Percentiles rank a stretch among this genome's conserved stretches.
Conservation (phyloP, 352 stramenopile species). For the Elongisporangium senticosum region DNA sequence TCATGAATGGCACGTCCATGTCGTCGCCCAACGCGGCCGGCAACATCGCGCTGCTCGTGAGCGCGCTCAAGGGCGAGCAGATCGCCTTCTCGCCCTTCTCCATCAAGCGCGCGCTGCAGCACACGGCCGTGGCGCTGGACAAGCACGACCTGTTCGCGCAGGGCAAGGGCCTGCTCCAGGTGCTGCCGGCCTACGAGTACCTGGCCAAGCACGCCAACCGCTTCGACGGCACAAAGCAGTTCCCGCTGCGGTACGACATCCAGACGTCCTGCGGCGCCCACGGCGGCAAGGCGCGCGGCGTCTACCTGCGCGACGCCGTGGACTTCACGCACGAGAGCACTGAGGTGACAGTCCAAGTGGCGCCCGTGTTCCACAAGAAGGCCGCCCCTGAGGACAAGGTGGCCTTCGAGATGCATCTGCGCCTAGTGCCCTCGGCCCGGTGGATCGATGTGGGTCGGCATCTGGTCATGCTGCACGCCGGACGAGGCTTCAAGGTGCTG, state of each 20-base stretch:
- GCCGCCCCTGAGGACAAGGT: constrained; percentile 76
- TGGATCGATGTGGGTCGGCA: constrained; percentile 87
- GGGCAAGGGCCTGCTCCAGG: constrained; percentile 77
- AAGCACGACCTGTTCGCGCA: constrained; percentile 73
- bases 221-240: constrained; percentile 61
- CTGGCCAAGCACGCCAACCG: constrained; percentile 34
- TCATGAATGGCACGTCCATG: constrained; percentile 98
- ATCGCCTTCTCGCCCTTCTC: constrained; percentile 85
- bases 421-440: constrained; percentile 66
- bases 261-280: constrained; percentile 34
- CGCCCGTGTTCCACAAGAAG: constrained; percentile 86
- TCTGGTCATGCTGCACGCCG: constrained; percentile 84
- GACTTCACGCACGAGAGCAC: constrained; percentile 76
- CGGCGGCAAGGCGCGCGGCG: constrained; percentile 45
- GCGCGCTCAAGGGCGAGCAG: constrained; percentile 74
- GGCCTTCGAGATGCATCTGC: constrained; percentile 86
- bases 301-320: constrained; percentile 76
- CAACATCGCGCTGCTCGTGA: constrained; percentile 91
- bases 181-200: constrained; percentile 73
- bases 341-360: constrained; percentile 82
- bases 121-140: constrained; percentile 62
- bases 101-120: constrained; percentile 85
- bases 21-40: constrained; percentile 92
- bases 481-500: constrained; percentile 85
- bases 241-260: constrained; percentile 48